Base-by-base conservation (phyloP, 2,329 filamentous ascomycete genomes). In the Graphilbum ipis-grandicollis region DNA sequence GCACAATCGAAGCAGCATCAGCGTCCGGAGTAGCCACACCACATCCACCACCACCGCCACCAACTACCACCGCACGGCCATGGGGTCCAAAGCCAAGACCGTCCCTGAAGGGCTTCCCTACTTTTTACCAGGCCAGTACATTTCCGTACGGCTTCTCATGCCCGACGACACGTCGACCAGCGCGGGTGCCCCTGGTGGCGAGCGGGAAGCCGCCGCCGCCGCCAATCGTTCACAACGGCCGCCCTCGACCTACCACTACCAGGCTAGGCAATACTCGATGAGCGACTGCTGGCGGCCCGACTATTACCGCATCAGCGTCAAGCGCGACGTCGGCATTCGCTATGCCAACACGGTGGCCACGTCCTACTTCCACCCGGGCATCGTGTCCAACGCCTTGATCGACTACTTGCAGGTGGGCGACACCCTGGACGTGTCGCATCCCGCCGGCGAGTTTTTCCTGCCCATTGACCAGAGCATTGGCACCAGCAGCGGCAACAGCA, bases 201-300 rank as follows among this genome's bases (percentile, higher is more conserved):
- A 17, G 22, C 19, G 14, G 23, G 31, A 19, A 12, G 5, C 4
- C 15, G 35, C 21, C 15, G 19, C 12, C 31, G 12, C n/a, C 33
- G 19, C 13, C 12, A 23, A 31, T 23, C 6, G 21, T 10, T 10
- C 6, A 23, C 5, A 8, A n/a, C 15, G 7, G 29, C 31, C 5
- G 26, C 21, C 15, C 57, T 60, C 0, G 58, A 25, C 68, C 43
- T 66, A 68, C 19, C 68, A 72, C 50, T 56, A 63, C 44, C 79
- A 85, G 53, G 65, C 71, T 15, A 63, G 79, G 23, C 79, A 84
- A 53, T 85, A 83, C 56, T 80, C 75, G 19, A 63, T 85, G 42
- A 78, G 70, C 47, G 76, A 82, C 44, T 63, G 68, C 35, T 76
- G 74, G 2, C 59, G 60, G 2, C 56, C 64, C 9, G 62, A 70